phyloP scores from a whole-genome alignment of 2,329 filamentous ascomycete species.

The Aspergillus viridinutans region DNA sequence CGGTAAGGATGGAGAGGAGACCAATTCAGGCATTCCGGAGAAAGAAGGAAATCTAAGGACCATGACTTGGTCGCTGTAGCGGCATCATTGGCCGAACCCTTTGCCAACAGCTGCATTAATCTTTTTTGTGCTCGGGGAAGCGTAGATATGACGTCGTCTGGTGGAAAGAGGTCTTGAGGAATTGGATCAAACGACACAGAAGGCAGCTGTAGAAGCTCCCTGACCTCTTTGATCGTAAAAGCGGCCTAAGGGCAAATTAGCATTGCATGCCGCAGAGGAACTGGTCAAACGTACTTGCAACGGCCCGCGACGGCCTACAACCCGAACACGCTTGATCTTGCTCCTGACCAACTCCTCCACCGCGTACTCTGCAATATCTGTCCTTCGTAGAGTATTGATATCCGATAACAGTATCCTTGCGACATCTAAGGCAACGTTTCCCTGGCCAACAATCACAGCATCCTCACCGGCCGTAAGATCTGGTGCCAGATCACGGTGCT shows the following conservation, averaged over 20 bases:
- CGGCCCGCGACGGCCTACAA: constrained; percentile 86
- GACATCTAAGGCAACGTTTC: constrained; percentile 93
- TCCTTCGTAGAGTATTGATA: constrained; percentile 67
- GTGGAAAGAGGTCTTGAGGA: constrained; percentile 62
- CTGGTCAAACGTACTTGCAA: constrained; percentile 60
- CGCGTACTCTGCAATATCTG: constrained; percentile 85
- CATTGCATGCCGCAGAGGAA: constrained; percentile 1
- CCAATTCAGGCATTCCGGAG: constrained; percentile 65
- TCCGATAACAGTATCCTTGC: constrained; percentile 79
- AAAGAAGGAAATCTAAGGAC: constrained; percentile 82
- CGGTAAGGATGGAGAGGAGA: constrained; percentile 41
- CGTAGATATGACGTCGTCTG: constrained; percentile 54
- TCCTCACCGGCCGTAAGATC: constrained; percentile 72
- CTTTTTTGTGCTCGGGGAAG: constrained; percentile 72
- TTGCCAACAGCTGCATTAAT: constrained; percentile 74
- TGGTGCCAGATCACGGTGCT: constrained; percentile 68
- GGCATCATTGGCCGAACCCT: constrained; percentile 59
- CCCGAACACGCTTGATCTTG: constrained; percentile 70
- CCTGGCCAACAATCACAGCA: constrained; percentile 86
- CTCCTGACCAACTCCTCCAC: constrained; percentile 68
- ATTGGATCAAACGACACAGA: constrained; percentile 68
- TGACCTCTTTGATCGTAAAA: constrained; percentile 91
- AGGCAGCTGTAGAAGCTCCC: constrained; percentile 78
- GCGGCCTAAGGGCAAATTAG: constrained; percentile 58
- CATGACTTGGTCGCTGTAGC: constrained; percentile 61